Percentiles rank a stretch among this genome's conserved stretches.
phyloP scores from a whole-genome alignment of 768 basidiomycete genomes.

The Naganishia antarctica region DNA sequence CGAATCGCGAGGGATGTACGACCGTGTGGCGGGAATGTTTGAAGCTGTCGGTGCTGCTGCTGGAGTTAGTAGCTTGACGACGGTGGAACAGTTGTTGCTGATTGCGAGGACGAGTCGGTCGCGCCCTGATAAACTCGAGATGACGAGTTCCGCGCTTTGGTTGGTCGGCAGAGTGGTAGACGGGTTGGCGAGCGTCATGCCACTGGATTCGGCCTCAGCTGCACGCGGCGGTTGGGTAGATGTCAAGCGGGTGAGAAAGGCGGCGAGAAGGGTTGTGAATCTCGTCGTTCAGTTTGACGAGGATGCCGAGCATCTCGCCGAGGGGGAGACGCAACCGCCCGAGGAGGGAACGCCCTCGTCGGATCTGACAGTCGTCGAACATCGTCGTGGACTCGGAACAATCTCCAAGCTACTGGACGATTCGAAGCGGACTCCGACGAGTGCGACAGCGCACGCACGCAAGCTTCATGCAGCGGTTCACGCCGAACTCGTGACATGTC shows the following conservation, averaged over 20 bases:
- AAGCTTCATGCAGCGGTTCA: conserved; percentile 52
- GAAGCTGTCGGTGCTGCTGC: conserved; percentile 64
- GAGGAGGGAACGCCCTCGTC: conserved; percentile 33
- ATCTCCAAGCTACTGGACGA: conserved; percentile 56
- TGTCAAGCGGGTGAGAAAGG: conserved; percentile 52
- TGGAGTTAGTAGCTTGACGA: conserved; percentile 62
- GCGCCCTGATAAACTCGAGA: conserved; percentile 55
- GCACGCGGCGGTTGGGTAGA: not conserved
- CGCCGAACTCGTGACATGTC: conserved; percentile 62
- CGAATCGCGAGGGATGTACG: conserved; percentile 43
- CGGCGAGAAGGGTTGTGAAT: conserved; percentile 61
- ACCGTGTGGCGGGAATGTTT: conserved; percentile 67
- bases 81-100: conserved; percentile 74
- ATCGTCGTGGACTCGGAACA: conserved; percentile 62
- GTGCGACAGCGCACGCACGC: conserved; percentile 33
- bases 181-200: conserved; percentile 55
- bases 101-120: conserved; percentile 57
- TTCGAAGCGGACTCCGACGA: conserved; percentile 39
- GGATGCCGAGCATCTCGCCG: conserved; percentile 48
- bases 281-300: conserved; percentile 71
- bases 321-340: conserved; percentile 31
- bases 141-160: conserved; percentile 63
- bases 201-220: not conserved
- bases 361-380: conserved; percentile 56
- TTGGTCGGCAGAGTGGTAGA: conserved; percentile 71